Percentiles rank a stretch among this genome's conserved stretches.
These are phyloP conservation scores for Colletotrichum lini DNA, from an alignment of 2,329 filamentous ascomycete genomes.

Conservation along the genomic window DNA sequence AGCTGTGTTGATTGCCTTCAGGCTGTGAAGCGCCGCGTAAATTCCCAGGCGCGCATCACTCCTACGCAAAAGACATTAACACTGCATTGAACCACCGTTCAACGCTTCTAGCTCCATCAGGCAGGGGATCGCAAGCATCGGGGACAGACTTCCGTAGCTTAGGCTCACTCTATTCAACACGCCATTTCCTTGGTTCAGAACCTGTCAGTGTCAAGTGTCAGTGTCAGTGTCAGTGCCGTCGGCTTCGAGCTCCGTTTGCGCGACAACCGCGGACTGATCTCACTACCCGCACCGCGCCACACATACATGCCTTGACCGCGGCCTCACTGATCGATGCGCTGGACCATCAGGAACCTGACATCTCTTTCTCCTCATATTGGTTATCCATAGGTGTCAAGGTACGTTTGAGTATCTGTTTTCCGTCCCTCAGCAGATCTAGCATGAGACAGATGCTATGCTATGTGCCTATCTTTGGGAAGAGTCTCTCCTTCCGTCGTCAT, in stretches of 20 bases:
- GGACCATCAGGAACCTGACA: not conserved
- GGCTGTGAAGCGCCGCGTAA: conserved; percentile 14
- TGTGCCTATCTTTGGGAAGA: not conserved
- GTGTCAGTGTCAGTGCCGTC: conserved; percentile 6
- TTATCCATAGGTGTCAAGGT: not conserved
- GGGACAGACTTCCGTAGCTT: conserved; percentile 6
- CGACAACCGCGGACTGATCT: not conserved
- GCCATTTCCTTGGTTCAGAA: not conserved
- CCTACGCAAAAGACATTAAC: not conserved
- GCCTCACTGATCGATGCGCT: not conserved
- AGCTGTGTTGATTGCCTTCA: conserved; percentile 17
- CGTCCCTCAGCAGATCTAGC: not conserved
- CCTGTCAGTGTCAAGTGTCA: conserved; percentile 8
- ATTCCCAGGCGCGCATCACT: not conserved
- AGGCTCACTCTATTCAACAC: not conserved
- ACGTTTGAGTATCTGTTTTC: not conserved
- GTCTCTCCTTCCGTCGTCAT: not conserved
- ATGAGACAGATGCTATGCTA: not conserved
- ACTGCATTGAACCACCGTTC: not conserved
- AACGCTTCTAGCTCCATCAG: not conserved
- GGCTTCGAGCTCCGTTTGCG: conserved; percentile 2
- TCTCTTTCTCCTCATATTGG: not conserved
- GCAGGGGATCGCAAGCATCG: not conserved
- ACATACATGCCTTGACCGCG: not conserved
- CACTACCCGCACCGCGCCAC: not conserved